Base-by-base conservation (phyloP, 768 basidiomycete species). In the Galerina marginata region DNA sequence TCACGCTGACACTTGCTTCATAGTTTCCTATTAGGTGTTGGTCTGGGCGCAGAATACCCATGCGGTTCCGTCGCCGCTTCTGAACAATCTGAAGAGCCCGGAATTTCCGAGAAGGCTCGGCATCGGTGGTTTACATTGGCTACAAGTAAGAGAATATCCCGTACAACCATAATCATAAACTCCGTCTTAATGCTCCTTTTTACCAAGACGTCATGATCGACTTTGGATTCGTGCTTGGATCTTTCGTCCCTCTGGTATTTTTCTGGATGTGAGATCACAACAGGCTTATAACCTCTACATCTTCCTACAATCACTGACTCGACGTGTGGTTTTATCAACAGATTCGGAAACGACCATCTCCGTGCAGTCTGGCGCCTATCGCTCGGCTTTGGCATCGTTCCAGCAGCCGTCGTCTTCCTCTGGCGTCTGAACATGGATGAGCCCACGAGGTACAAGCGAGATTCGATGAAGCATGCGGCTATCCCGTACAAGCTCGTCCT, bases 401-500 rank as follows among this genome's bases (percentile, higher is more conserved):
- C 95, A 36, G 93, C 95, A 6, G 64, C 86, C 6, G 83, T 85
- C 9, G 90, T 96, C 15, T 86, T 96, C 67, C 65, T 93, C 53
- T 96, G 95, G 93, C 92, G 94, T 64, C 69, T 93, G 52, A 84
- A 80, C 61, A 93, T 96, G 90, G 81, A 87, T 29, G 92, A 96
- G 67, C 92, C 94, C 0, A 80, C 80, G 9, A 78, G 86, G 12
- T 95, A 82, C 73, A 87, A 82, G 72, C 88, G 84, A 64, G 85
- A 92, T 72, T 88, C 91, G 0, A 95, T 96, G 92, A 91, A 86
- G 66, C 71, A 83, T 45, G 82, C 86, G 10, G 80, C 74, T 44
- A 90, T 93, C 56, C 95, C 95, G 0, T 95, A 95, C 69, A 61
- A 72, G 72, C 81, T 97, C 20, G 79, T 95, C 64, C 61, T 96